A percentile compares a stretch with the other conserved stretches of the same genome.
Evolutionary conservation across 306 rosid genomes (phyloP).

Genomic region (Rubus parviflorus): DNA sequence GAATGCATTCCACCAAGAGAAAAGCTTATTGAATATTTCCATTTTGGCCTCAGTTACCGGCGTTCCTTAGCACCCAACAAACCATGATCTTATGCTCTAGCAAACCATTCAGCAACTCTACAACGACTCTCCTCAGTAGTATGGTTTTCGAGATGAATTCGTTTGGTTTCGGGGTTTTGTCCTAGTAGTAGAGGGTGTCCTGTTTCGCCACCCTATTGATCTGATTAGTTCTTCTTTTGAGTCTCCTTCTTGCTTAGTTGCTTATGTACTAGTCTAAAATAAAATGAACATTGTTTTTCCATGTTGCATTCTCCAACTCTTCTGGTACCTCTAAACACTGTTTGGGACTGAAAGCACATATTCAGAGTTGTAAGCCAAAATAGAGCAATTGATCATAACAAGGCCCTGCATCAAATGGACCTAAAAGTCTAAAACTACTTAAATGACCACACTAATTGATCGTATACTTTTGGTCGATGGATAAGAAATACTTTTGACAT

Average conservation of each 20-base stretch:
- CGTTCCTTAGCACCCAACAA: slow-evolving; percentile 39
- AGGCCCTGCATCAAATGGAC: not conserved
- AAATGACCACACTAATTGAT: not conserved
- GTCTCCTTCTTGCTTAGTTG: not conserved
- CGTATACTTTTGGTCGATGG: not conserved
- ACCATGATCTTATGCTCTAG: slow-evolving; percentile 6
- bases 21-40: slow-evolving; percentile 15
- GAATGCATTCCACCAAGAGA: slow-evolving; percentile 38
- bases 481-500: not conserved
- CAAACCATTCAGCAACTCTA: not conserved
- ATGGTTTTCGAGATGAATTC: not conserved
- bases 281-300: not conserved
- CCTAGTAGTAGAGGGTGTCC: not conserved
- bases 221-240: not conserved
- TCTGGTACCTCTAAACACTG: not conserved
- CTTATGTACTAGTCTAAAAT: not conserved
- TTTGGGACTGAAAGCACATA: not conserved
- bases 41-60: slow-evolving; percentile 23
- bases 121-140: not conserved
- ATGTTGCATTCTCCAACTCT: not conserved
- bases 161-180: not conserved
- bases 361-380: not conserved
- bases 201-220: not conserved
- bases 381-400: not conserved
- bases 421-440: not conserved